A percentile compares a stretch with the other conserved stretches of the same genome.
phyloP scores from a whole-genome alignment of 805 yeast species.

The Scheffersomyces coipomensis region DNA sequence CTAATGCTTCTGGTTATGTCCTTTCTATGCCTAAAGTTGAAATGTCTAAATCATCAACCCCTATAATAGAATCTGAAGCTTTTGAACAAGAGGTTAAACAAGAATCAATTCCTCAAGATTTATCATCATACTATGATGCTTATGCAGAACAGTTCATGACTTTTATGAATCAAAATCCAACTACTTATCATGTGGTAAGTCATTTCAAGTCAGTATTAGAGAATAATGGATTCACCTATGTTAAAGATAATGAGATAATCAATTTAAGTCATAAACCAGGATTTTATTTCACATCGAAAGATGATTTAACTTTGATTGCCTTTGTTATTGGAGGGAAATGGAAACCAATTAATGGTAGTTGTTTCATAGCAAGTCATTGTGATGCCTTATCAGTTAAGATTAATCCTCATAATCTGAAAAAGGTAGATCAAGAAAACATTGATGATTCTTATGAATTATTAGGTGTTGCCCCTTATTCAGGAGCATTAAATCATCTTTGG shows the following conservation, averaged over 20 bases:
- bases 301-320: slow-evolving; percentile 34
- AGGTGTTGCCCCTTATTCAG: slow-evolving; percentile 43
- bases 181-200: slow-evolving; percentile 35
- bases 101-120: not conserved
- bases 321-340: slow-evolving; percentile 37
- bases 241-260: slow-evolving; percentile 20
- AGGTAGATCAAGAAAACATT: slow-evolving; percentile 14
- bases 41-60: too few relatives aligned
- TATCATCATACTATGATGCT: slow-evolving; percentile 3
- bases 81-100: too few relatives aligned
- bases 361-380: slow-evolving; percentile 58
- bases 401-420: slow-evolving; percentile 22
- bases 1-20: too few relatives aligned
- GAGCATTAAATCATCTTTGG: slow-evolving; percentile 33
- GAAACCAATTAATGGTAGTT: slow-evolving; percentile 58
- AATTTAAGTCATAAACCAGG: slow-evolving; percentile 16
- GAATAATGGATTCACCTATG: slow-evolving; percentile 25
- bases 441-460: slow-evolving; percentile 33
- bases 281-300: slow-evolving; percentile 27
- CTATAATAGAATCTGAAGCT: too few relatives aligned
- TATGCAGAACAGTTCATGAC: slow-evolving; percentile 8
- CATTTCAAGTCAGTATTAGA: slow-evolving; percentile 21
- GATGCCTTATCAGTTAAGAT: slow-evolving; percentile 37
- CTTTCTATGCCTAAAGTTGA: too few relatives aligned
- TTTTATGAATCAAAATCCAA: slow-evolving; percentile 30